Conservation (phyloP, 2,329 filamentous ascomycete species). For the Xylaria digitata region DNA sequence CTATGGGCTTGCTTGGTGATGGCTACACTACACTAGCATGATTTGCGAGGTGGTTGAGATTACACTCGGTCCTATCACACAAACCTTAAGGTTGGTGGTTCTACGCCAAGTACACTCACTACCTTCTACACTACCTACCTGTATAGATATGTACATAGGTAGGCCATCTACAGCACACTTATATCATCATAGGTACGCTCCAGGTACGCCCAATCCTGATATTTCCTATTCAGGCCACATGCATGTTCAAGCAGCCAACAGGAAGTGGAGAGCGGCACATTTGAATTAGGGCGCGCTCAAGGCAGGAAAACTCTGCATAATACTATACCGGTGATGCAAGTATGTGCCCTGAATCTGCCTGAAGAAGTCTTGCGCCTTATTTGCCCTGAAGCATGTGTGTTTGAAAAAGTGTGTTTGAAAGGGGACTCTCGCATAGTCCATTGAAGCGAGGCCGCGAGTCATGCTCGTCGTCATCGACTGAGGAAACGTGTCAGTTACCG, state of each 20-base stretch:
- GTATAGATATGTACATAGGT: neutral
- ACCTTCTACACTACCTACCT: no score
- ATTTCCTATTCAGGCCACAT: constrained; percentile 46
- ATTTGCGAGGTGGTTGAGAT: constrained; percentile 7
- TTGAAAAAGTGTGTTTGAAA: neutral
- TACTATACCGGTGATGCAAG: neutral
- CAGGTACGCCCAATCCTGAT: constrained; percentile 17
- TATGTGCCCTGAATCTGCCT: constrained; percentile 4
- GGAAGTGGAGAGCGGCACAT: constrained; percentile 31
- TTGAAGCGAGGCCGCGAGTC: neutral
- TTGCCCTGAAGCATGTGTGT: neutral
- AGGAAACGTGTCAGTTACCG: constrained; percentile 9
- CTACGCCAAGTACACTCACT: no score
- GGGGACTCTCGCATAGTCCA: neutral
- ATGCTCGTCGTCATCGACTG: constrained; percentile 8
- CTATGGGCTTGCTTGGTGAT: neutral
- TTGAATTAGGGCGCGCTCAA: constrained; percentile 5
- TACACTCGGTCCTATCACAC: no score
- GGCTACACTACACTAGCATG: neutral
- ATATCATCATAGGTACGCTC: neutral
- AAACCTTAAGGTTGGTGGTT: neutral
- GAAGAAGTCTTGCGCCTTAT: neutral
- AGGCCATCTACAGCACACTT: constrained; percentile 24
- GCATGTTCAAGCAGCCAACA: constrained; percentile 45
- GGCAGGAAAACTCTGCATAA: constrained; percentile 11